phyloP scores from a whole-genome alignment of 768 basidiomycete species.

The Pulveroboletus ravenelii region DNA sequence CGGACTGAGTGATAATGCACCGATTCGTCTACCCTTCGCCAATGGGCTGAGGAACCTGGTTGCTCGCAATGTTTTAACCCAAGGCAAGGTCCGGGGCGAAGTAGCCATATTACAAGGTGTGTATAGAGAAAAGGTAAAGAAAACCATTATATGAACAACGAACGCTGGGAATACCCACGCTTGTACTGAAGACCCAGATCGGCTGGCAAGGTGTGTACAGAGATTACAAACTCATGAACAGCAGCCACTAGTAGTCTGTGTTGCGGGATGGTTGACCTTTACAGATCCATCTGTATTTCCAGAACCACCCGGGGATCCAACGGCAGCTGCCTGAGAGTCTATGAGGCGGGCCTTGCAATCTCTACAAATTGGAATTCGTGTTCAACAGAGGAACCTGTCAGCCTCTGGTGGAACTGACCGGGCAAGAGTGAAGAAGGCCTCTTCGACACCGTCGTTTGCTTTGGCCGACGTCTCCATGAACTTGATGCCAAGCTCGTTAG shows the following conservation, averaged over 20 bases:
- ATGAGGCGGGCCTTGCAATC: conserved; percentile 98
- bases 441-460: conserved; percentile 95
- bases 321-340: conserved; percentile 78
- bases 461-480: conserved; percentile 99
- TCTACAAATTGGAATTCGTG: conserved; percentile 37
- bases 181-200: conserved; percentile 1
- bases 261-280: conserved; percentile 57
- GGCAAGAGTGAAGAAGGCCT: conserved; percentile 96
- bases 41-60: not conserved
- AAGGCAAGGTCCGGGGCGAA: not conserved
- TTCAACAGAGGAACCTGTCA: not conserved
- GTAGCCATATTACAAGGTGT: conserved; percentile 17
- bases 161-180: not conserved
- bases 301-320: conserved; percentile 34
- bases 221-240: conserved; percentile 39
- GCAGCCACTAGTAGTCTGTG: conserved; percentile 45
- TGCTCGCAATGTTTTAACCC: not conserved
- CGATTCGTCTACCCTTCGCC: too few species aligned
- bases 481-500: conserved; percentile 88
- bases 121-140: conserved; percentile 7
- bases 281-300: conserved; percentile 53
- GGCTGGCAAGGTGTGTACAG: conserved; percentile 2
- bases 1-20: not conserved
- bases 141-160: conserved; percentile 9
- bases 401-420: conserved; percentile 50